Base-by-base conservation (phyloP, 2,329 filamentous ascomycete genomes). In the Colletotrichum navitas region DNA sequence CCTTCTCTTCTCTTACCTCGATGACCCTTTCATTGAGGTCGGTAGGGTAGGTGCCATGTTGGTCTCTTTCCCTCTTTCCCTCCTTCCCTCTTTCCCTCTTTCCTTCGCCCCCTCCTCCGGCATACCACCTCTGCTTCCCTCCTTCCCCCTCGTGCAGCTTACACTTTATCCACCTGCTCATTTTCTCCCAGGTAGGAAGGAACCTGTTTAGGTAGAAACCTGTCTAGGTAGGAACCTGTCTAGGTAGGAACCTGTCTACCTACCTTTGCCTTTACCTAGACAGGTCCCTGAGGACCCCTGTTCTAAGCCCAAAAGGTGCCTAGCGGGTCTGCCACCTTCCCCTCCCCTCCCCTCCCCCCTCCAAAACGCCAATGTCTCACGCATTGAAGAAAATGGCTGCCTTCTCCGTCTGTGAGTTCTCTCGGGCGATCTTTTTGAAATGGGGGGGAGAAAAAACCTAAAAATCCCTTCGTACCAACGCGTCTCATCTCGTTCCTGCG, bases 261-360 rank as follows among this genome's bases (percentile, higher is more conserved):
- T 43, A 18, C 39, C 11, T 29, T 29, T 29, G 4, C 29, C 29
- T 29, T 29, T 45, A 45, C 45, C 45, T 62, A 32, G 32, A 36
- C 8, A 14, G 6, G 12, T 12, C 39, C 43, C 51, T 21, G n/a
- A 32, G 14, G 45, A 51, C 45, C 45, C 60, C 51, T n/a, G 47
- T 6, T 41, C 45, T 63, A 63, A 39, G 39, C 45, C 36, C n/a
- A 52, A 52, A 63, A 21, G 34, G 34, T 51, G 29, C 32, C 51
- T 49, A 61, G 43, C 29, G 26, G 29, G 32, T 34, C 26, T 34
- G 21, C 21, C 24, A 4, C n/a, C 24, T 7, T 45, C n/a, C 16
- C 16, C 43, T 7, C 36, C 12, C 16, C 14, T 14, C 14, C 14
- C n/a, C n/a, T n/a, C n/a, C n/a, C n/a, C n/a, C 14, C 14, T 18